Conservation (phyloP, 805 yeast genomes). For the Candida easanensis region DNA sequence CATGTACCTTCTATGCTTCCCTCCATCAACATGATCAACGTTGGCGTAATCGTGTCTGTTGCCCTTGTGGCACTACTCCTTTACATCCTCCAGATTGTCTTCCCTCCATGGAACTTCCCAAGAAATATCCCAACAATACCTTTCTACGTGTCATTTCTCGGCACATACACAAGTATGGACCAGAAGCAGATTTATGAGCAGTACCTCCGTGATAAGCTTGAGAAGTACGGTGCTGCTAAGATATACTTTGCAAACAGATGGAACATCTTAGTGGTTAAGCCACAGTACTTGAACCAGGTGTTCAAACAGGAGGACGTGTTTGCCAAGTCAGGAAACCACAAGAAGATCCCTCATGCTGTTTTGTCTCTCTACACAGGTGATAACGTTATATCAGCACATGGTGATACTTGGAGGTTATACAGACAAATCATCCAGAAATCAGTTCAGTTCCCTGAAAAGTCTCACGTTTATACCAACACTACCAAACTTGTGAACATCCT, state of each 20-base stretch:
- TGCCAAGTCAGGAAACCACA: constrained; percentile 59
- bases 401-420: constrained; percentile 47
- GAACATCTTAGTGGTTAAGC: constrained; percentile 53
- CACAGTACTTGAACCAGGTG: constrained; percentile 43
- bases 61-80: not conserved
- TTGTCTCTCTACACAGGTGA: constrained; percentile 57
- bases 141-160: constrained; percentile 52
- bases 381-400: constrained; percentile 58
- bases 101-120: constrained; percentile 53
- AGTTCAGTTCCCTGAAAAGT: constrained; percentile 45
- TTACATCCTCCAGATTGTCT: not conserved
- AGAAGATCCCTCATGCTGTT: constrained; percentile 54
- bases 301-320: constrained; percentile 47
- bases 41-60: not conserved
- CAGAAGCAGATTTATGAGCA: constrained; percentile 44
- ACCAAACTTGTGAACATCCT: constrained; percentile 31
- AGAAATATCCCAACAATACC: constrained; percentile 58
- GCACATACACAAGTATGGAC: constrained; percentile 42
- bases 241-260: constrained; percentile 59
- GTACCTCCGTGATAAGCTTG: constrained; percentile 43
- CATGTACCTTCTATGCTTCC: too few relatives aligned
- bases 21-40: not conserved
- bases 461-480: constrained; percentile 39
- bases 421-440: constrained; percentile 44
- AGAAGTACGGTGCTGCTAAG: constrained; percentile 55